phyloP scores from a whole-genome alignment of 2,329 filamentous ascomycete genomes.

The Colletotrichum liaoningense region DNA sequence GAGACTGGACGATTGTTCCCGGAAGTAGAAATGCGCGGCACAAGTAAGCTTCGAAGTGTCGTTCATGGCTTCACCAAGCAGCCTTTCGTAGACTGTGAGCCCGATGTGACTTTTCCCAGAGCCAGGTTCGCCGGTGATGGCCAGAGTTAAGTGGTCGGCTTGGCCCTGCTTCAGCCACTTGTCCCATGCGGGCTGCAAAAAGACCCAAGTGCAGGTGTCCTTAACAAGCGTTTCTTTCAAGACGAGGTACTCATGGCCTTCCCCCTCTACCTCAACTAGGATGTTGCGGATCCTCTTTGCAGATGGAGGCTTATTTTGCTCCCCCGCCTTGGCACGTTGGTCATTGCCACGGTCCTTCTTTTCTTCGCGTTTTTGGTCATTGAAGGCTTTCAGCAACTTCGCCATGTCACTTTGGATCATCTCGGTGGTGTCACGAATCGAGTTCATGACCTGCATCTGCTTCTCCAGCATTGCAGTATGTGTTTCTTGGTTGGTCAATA shows the following conservation, averaged over 20 bases:
- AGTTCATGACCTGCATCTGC: constrained; percentile 41
- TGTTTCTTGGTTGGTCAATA: constrained; percentile 41
- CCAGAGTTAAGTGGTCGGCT: constrained; percentile 38
- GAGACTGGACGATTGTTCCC: constrained; percentile 45
- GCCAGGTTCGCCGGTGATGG: constrained; percentile 44
- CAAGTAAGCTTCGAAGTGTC: constrained; percentile 38
- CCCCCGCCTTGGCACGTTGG: constrained; percentile 18
- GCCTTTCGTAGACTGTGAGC: constrained; percentile 37
- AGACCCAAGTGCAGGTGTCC: constrained; percentile 47
- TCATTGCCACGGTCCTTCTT: not conserved
- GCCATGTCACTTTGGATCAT: constrained; percentile 42
- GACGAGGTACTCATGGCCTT: constrained; percentile 41
- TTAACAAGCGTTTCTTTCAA: constrained; percentile 44
- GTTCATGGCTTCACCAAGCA: constrained; percentile 24
- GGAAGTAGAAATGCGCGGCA: constrained; percentile 50
- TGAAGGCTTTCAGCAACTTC: constrained; percentile 42
- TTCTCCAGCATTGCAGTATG: constrained; percentile 42
- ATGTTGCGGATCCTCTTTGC: constrained; percentile 40
- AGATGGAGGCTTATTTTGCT: constrained; percentile 38
- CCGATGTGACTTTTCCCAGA: constrained; percentile 49
- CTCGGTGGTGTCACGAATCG: constrained; percentile 42
- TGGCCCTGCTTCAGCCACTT: constrained; percentile 39
- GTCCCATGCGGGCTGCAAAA: constrained; percentile 42
- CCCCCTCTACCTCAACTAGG: constrained; percentile 38
- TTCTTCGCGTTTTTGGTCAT: constrained; percentile 34